phyloP scores from a whole-genome alignment of 106 monocot genomes.

The Ottelia alismoides region DNA sequence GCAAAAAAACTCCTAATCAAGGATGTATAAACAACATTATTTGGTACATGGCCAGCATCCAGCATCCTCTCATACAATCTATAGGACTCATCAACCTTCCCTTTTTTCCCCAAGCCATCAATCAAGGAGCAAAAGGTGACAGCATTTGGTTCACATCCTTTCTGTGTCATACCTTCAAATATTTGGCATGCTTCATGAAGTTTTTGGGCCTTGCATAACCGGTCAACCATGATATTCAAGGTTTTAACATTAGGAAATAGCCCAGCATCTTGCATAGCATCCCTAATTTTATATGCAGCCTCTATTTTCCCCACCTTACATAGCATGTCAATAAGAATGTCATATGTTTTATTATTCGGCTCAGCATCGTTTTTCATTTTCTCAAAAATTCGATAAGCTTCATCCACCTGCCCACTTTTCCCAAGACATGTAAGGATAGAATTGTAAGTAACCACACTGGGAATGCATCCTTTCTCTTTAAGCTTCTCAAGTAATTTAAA shows the following conservation, averaged over 20 bases:
- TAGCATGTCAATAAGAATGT: conserved; percentile 76
- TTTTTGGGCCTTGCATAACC: conserved; percentile 70
- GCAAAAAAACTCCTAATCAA: conserved; percentile 78
- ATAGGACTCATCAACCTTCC: conserved; percentile 85
- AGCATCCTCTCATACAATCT: conserved; percentile 79
- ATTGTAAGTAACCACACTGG: conserved; percentile 93
- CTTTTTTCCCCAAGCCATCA: conserved; percentile 80
- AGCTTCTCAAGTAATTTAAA: conserved; percentile 61
- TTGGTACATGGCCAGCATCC: conserved; percentile 71
- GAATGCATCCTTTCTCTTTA: conserved; percentile 93
- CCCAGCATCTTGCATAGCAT: conserved; percentile 58
- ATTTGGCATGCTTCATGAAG: conserved; percentile 61
- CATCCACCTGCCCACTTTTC: conserved; percentile 56
- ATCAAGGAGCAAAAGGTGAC: conserved; percentile 89
- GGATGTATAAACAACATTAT: conserved; percentile 83
- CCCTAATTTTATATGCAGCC: conserved; percentile 44
- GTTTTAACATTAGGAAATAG: conserved; percentile 87
- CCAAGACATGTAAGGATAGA: conserved; percentile 88
- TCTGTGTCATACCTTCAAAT: conserved; percentile 49
- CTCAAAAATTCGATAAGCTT: conserved; percentile 68
- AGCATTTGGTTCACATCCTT: conserved; percentile 51
- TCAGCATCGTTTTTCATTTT: conserved; percentile 94
- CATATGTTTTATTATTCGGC: conserved; percentile 77
- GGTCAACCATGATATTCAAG: conserved; percentile 82
- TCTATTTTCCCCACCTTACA: conserved; percentile 55